A percentile compares a stretch with the other conserved stretches of the same genome.
phyloP scores from a whole-genome alignment of 805 yeast genomes.

The Priceomyces carsonii region DNA sequence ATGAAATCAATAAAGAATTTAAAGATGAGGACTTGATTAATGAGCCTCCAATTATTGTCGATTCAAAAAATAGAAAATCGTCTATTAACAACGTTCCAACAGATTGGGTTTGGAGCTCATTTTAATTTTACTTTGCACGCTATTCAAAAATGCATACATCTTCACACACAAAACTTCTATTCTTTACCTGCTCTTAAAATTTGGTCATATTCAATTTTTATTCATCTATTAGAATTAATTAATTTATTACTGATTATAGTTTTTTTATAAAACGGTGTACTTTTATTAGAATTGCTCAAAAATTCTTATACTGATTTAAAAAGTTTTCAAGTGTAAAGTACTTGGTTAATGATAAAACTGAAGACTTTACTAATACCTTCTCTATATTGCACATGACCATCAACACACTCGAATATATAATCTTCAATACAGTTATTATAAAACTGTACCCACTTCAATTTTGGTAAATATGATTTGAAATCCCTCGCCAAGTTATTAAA shows the following conservation, averaged over 20 bases:
- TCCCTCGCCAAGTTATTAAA: slow-evolving; percentile 6
- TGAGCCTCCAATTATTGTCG: slow-evolving; percentile 5
- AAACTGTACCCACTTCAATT: slow-evolving; percentile 6
- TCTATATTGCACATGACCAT: not conserved
- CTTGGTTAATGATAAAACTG: not conserved
- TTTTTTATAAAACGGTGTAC: no score
- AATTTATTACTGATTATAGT: no score
- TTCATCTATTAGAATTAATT: no score
- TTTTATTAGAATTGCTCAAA: no score
- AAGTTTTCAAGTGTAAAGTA: no score
- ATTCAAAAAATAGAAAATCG: slow-evolving; percentile 7
- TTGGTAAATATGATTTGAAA: slow-evolving; percentile 2
- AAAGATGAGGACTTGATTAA: slow-evolving; percentile 3
- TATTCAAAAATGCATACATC: no score
- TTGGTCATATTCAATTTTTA: no score
- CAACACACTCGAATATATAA: slow-evolving; percentile 3
- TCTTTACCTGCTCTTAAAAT: no score
- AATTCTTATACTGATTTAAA: no score
- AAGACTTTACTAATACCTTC: slow-evolving; percentile 3
- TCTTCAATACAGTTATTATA: slow-evolving; percentile 1
- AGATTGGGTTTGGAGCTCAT: slow-evolving; percentile 59
- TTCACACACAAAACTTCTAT: no score
- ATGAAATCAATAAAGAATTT: slow-evolving; percentile 1
- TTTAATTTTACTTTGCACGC: slow-evolving; percentile 23
- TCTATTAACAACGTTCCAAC: slow-evolving; percentile 24